Percentiles rank a stretch among this genome's conserved stretches.
phyloP scores from a whole-genome alignment of 1,284 basidiomycete species.

The Bondarzewia mesenterica region DNA sequence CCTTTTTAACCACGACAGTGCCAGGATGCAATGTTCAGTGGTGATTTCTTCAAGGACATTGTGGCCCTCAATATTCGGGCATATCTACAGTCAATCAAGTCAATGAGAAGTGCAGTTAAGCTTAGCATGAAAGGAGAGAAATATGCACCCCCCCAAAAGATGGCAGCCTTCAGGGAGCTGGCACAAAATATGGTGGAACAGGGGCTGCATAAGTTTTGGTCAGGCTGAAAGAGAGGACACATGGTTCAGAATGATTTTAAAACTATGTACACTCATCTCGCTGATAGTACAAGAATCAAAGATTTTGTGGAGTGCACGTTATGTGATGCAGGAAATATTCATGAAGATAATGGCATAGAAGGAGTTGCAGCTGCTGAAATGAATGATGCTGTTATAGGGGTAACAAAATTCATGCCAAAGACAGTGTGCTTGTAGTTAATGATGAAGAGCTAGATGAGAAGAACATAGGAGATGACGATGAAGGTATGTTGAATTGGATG shows the following conservation, averaged over 20 bases:
- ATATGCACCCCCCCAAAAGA: slow-evolving; percentile 1
- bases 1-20: too few relatives aligned
- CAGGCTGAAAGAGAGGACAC: not conserved
- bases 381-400: too few relatives aligned
- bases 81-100: slow-evolving; percentile 2
- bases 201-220: not conserved
- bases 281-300: not conserved
- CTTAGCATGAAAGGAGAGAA: not conserved
- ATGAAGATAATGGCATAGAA: too few relatives aligned
- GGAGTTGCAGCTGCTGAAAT: too few relatives aligned
- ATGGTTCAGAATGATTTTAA: not conserved
- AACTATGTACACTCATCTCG: not conserved
- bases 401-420: too few relatives aligned
- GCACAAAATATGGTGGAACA: not conserved
- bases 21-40: slow-evolving; percentile 6
- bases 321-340: not conserved
- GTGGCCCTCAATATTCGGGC: slow-evolving; percentile 6
- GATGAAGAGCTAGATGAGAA: too few relatives aligned
- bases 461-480: too few relatives aligned
- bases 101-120: not conserved
- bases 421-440: too few relatives aligned
- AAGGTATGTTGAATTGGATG: too few relatives aligned
- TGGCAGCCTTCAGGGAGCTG: not conserved
- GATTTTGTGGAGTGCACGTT: not conserved
- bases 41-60: slow-evolving; percentile 4